These are phyloP conservation scores for Sonneratia alba DNA, from an alignment of 345 rosid species.

Conservation along the genomic window DNA sequence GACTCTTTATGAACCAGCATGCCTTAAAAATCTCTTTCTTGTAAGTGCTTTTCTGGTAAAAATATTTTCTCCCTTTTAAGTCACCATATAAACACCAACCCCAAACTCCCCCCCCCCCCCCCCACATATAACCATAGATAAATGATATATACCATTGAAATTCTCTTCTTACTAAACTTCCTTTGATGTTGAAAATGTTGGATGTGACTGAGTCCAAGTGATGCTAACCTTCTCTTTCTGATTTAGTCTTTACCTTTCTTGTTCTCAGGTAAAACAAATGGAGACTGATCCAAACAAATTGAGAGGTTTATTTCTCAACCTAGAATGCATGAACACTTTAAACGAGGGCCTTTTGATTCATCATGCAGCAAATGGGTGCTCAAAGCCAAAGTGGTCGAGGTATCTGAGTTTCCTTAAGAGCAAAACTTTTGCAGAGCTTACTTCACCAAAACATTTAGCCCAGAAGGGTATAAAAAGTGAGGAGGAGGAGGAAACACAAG, in stretches of 20 bases:
- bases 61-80: not conserved
- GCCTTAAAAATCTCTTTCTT: not conserved
- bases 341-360: constrained; percentile 78
- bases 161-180: not conserved
- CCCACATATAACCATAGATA: not conserved
- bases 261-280: constrained; percentile 52
- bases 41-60: no score
- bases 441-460: constrained; percentile 54
- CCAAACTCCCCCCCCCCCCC: no score
- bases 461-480: constrained; percentile 17
- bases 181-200: not conserved
- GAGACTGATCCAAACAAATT: constrained; percentile 51
- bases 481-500: constrained; percentile 17
- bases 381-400: constrained; percentile 76
- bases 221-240: not conserved
- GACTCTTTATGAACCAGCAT: not conserved
- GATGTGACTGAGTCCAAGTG: not conserved
- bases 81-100: not conserved
- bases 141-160: not conserved
- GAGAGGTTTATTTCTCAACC: constrained; percentile 50
- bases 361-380: constrained; percentile 71
- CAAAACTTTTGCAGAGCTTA: constrained; percentile 74
- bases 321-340: constrained; percentile 82
- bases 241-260: not conserved
- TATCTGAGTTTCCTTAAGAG: constrained; percentile 92